These are phyloP conservation scores for Hypoxylon sp. DNA, from an alignment of 2,329 filamentous ascomycete genomes.

Conservation along the genomic window DNA sequence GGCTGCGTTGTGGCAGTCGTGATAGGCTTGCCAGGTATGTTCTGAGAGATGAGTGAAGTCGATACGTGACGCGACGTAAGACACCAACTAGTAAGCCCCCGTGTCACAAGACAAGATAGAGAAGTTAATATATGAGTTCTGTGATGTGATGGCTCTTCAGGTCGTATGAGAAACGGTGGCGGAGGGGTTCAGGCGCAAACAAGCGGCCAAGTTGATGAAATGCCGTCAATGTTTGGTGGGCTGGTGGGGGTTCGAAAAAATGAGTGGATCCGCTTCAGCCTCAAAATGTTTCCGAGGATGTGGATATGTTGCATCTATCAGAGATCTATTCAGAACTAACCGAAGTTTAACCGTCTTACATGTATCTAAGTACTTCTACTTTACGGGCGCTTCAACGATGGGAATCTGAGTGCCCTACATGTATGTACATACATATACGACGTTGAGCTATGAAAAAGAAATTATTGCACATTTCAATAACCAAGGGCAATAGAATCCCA, in stretches of 20 bases:
- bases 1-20: slow-evolving; percentile 33
- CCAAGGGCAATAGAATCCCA: slow-evolving; percentile 1
- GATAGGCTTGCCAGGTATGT: slow-evolving; percentile 13
- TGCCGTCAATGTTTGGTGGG: slow-evolving; percentile 32
- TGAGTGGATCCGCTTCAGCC: slow-evolving; percentile 33
- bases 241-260: slow-evolving; percentile 33
- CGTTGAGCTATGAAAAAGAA: not conserved
- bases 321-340: not conserved
- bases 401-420: slow-evolving; percentile 1
- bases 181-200: slow-evolving; percentile 43
- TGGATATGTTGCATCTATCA: slow-evolving; percentile 14
- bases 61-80: slow-evolving; percentile 23
- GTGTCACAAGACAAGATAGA: not conserved
- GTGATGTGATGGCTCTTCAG: slow-evolving; percentile 10
- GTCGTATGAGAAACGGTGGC: slow-evolving; percentile 24
- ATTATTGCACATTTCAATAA: slow-evolving; percentile 1
- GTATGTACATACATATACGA: not conserved
- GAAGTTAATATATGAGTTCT: not conserved
- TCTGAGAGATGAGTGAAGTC: not conserved
- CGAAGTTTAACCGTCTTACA: slow-evolving; percentile 11
- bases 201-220: slow-evolving; percentile 32
- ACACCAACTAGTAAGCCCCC: not conserved
- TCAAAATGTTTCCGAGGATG: slow-evolving; percentile 31
- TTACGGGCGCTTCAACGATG: not conserved
- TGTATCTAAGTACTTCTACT: not conserved